A percentile compares a stretch with the other conserved stretches of the same genome.
Conservation (phyloP, 2,329 filamentous ascomycete species). For the Teratosphaeria gauchensis region DNA sequence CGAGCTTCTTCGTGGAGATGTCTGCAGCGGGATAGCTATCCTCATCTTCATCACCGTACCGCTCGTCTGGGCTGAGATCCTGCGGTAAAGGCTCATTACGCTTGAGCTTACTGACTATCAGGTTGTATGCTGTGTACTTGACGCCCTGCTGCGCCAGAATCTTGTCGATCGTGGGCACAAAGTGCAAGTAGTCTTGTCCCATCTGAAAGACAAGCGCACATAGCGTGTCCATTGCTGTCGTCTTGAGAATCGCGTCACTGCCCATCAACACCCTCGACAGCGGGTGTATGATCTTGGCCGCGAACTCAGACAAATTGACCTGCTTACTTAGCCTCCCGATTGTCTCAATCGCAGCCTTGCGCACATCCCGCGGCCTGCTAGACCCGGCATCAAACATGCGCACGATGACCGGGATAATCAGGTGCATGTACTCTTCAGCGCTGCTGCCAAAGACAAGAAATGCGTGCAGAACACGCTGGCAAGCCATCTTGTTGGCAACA, state of each 20-base stretch:
- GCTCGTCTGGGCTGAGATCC: constrained; percentile 78
- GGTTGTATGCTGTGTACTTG: constrained; percentile 81
- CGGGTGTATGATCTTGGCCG: constrained; percentile 91
- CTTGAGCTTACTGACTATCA: constrained; percentile 83
- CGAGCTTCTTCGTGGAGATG: constrained; percentile 82
- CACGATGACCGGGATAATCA: constrained; percentile 93
- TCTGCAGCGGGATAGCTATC: constrained; percentile 68
- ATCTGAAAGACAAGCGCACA: constrained; percentile 94
- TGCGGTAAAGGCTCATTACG: constrained; percentile 93
- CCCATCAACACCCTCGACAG: constrained; percentile 71
- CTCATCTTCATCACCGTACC: constrained; percentile 59
- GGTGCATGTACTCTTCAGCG: constrained; percentile 97
- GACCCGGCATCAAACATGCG: constrained; percentile 73
- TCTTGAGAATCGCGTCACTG: constrained; percentile 62
- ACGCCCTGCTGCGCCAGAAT: constrained; percentile 68
- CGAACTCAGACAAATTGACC: constrained; percentile 95
- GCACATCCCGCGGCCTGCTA: constrained; percentile 50
- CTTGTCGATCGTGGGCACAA: constrained; percentile 88
- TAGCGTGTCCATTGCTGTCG: constrained; percentile 82
- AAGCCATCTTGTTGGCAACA: constrained; percentile 39
- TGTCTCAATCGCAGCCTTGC: constrained; percentile 86
- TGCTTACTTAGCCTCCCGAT: constrained; percentile 89
- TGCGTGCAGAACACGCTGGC: constrained; percentile 69
- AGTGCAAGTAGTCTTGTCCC: constrained; percentile 89
- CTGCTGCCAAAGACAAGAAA: constrained; percentile 94